Evolutionary conservation across 2,329 filamentous ascomycete genomes (phyloP).

Genomic region (Boeremia exigua): DNA sequence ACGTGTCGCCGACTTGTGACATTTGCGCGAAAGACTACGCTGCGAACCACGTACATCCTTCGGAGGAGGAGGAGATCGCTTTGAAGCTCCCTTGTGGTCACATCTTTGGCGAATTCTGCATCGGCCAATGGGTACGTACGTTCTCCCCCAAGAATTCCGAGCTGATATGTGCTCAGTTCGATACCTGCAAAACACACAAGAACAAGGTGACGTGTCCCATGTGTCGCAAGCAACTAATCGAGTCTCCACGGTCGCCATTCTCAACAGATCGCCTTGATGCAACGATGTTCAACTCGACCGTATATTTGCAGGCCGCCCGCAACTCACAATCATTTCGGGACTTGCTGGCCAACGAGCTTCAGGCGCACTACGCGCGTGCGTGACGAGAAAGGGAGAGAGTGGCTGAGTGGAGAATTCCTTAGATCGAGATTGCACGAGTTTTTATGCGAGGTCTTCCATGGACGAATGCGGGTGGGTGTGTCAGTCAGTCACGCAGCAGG

Average conservation of each 20-base stretch:
- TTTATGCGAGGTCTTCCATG: neutral
- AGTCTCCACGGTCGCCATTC: constrained; percentile 22
- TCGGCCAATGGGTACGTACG: constrained; percentile 40
- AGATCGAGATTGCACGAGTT: neutral
- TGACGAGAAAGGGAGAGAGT: neutral
- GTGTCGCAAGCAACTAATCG: constrained; percentile 44
- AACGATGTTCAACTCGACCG: neutral
- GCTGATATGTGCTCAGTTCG: constrained; percentile 27
- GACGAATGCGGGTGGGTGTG: neutral
- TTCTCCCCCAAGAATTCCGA: neutral
- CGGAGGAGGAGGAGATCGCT: constrained; percentile 42
- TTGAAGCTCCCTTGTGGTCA: constrained; percentile 46
- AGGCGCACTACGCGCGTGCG: constrained; percentile 21
- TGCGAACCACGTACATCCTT: constrained; percentile 29
- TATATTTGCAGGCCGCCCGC: constrained; percentile 9
- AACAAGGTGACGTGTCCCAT: constrained; percentile 48
- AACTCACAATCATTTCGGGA: constrained; percentile 22
- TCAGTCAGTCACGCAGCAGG: neutral
- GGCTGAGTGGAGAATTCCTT: neutral
- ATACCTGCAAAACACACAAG: constrained; percentile 45
- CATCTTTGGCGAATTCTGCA: constrained; percentile 45
- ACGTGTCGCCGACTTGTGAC: constrained; percentile 36
- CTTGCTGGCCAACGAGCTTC: constrained; percentile 25
- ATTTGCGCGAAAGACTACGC: constrained; percentile 48
- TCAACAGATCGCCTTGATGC: constrained; percentile 16